Evolutionary conservation across 768 basidiomycete genomes (phyloP).

Genomic region (Lenzites betulinus): DNA sequence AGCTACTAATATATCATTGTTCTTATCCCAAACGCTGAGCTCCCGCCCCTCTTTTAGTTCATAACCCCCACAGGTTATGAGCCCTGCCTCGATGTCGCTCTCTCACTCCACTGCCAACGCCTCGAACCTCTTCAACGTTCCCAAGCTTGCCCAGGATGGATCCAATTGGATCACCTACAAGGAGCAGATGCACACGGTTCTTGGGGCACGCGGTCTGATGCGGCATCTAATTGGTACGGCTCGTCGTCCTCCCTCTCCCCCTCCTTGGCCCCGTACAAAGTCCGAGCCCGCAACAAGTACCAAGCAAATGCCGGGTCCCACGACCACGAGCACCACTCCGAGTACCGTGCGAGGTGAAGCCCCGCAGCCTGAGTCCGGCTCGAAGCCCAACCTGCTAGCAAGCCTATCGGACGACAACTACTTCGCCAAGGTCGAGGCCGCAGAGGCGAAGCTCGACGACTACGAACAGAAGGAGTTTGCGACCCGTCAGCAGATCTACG

Average conservation of each 20-base stretch:
- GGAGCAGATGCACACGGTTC: not conserved
- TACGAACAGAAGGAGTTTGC: constrained; percentile 1
- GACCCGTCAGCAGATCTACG: constrained; percentile 7
- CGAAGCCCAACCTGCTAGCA: not conserved
- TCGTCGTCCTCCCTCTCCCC: constrained; percentile 2
- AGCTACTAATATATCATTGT: not conserved
- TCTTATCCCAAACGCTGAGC: not conserved
- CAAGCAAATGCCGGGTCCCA: not conserved
- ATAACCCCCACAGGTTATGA: constrained; percentile 1
- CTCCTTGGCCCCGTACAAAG: not conserved
- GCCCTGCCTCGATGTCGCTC: constrained; percentile 1
- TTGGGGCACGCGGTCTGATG: not conserved
- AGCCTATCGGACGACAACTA: constrained; percentile 2
- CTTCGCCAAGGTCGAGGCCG: not conserved
- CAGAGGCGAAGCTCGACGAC: not conserved
- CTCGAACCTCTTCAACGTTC: not conserved
- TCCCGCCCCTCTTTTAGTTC: not conserved
- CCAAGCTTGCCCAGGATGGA: not conserved
- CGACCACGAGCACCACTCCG: not conserved
- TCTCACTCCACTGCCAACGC: not conserved
- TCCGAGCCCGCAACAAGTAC: not conserved
- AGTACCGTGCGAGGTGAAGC: not conserved
- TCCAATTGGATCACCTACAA: constrained; percentile 2
- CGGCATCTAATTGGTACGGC: constrained; percentile 1
- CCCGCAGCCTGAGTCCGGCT: not conserved